Evolutionary conservation across 441 rosid species (phyloP), one percentile per base, ranked within the genome.

Genomic region (Erodium trifolium): DNA sequence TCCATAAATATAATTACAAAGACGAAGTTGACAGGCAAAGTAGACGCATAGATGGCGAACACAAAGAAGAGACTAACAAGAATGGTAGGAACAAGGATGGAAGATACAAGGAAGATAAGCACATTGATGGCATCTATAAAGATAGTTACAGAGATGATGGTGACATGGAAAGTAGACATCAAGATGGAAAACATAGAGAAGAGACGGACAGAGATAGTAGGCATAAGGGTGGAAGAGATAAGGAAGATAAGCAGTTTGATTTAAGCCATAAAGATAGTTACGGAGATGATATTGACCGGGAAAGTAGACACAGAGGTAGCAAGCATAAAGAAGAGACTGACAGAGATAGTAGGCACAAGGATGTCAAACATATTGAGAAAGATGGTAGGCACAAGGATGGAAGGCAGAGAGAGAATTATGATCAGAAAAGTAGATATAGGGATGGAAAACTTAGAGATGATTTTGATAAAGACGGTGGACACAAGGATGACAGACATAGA

Each of bases 21-120:
- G 49, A 43, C 49, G 11, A 43, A 7, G 49, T 43, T 10, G 49
- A 43, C 12, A 43, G 49, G 49, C 2, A 43, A 43, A 43, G 12
- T 43, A 43, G 49, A 43, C 49, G 9, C 12, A 43, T 10, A 43
- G 51, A 45, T 45, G 51, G 13, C 51, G 10, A 45, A 45, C 51
- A 45, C n/a, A 45, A 45, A 45, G 51, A 45, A 45, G 13, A 45
- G n/a, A 45, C 51, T 45, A 16, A 4, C 16, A 63, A n/a, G 27
- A 8, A 63, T 27, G 34, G 29, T 29, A 63, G 35, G 39, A 31
- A 29, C 66, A 27, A 11, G 66, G 66, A 63, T 12, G 39, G 39
- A 11, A 27, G 66, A 11, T 63, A 63, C 66, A 63, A 63, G 66
- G 66, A 63, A 23, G 66, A 31, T 18, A 12, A 31, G 39, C 39